Evolutionary conservation across 1,284 basidiomycete species (phyloP).

Genomic region (Cutaneotrichosporon cyanovorans): DNA sequence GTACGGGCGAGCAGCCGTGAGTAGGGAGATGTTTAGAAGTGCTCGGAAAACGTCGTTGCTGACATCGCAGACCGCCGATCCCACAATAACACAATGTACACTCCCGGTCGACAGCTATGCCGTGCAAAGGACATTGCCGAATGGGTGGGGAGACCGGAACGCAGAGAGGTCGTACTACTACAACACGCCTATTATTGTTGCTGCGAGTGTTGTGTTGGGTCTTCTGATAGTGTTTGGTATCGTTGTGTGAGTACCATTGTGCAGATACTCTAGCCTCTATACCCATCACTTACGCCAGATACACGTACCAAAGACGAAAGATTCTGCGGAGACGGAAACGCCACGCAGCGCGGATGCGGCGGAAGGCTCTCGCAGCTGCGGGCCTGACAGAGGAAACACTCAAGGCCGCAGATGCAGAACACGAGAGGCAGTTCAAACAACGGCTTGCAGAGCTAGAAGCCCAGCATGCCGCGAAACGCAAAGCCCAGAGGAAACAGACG

Average conservation of each 20-base stretch:
- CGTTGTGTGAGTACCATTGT: slow-evolving; percentile 26
- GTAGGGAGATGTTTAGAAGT: too few relatives aligned
- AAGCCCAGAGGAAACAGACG: slow-evolving; percentile 18
- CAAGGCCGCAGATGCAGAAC: slow-evolving; percentile 16
- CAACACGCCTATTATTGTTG: slow-evolving; percentile 42
- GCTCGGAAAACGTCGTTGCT: background rate
- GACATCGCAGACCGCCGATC: background rate
- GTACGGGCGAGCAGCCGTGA: slow-evolving; percentile 24
- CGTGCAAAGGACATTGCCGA: background rate
- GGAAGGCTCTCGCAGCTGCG: slow-evolving; percentile 37
- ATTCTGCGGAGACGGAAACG: slow-evolving; percentile 32
- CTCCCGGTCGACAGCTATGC: background rate
- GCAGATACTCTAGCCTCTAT: background rate
- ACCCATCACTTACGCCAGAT: slow-evolving; percentile 16
- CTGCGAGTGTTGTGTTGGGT: slow-evolving; percentile 38
- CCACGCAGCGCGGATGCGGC: slow-evolving; percentile 28
- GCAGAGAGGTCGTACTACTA: slow-evolving; percentile 31
- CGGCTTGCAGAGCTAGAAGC: slow-evolving; percentile 32
- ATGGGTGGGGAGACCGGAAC: slow-evolving; percentile 1
- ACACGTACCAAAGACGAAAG: slow-evolving; percentile 35
- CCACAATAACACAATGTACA: background rate
- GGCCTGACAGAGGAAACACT: slow-evolving; percentile 30
- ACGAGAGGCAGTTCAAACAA: slow-evolving; percentile 21
- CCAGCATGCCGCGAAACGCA: slow-evolving; percentile 18
- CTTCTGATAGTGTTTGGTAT: slow-evolving; percentile 35